Percentiles rank a stretch among this genome's conserved stretches.
Evolutionary conservation across 441 rosid genomes (phyloP).

Genomic region (Populus tomentosa): DNA sequence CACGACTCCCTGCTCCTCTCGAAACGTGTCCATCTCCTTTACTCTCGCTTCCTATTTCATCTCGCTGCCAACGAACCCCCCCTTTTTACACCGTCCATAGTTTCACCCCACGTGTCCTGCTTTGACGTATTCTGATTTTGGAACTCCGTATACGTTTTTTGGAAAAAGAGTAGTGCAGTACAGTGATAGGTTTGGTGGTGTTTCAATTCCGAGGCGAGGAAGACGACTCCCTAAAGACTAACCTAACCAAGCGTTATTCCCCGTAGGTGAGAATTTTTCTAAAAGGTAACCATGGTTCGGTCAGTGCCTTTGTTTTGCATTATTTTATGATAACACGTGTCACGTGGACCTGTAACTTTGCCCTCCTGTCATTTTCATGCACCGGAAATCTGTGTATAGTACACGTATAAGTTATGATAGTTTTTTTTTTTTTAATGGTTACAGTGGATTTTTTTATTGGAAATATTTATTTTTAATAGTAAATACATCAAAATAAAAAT

Average conservation of each 20-base stretch:
- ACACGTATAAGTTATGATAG: neutral
- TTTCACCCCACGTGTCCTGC: slow-evolving; percentile 1
- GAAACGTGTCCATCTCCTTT: slow-evolving; percentile 9
- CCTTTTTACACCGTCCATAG: neutral
- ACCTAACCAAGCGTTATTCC: neutral
- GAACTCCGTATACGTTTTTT: too few species aligned
- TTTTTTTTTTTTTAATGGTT: too few species aligned
- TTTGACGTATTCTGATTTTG: neutral
- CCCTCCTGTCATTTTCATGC: slow-evolving; percentile 25
- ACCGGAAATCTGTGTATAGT: neutral
- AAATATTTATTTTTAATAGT: too few species aligned
- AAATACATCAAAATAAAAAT: too few species aligned
- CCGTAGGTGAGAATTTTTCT: neutral
- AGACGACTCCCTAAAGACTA: neutral
- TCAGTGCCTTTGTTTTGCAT: neutral
- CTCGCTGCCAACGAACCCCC: neutral
- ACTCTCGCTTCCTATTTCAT: neutral
- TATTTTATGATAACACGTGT: neutral
- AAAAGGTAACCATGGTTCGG: neutral
- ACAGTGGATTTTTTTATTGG: too few species aligned
- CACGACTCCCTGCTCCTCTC: neutral
- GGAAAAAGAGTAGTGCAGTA: neutral
- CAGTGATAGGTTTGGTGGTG: neutral
- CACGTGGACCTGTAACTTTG: slow-evolving; percentile 12
- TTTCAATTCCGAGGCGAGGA: neutral